Percentiles rank a stretch among this genome's conserved stretches.
phyloP scores from a whole-genome alignment of 768 basidiomycete species.

The Scleroderma bovista region DNA sequence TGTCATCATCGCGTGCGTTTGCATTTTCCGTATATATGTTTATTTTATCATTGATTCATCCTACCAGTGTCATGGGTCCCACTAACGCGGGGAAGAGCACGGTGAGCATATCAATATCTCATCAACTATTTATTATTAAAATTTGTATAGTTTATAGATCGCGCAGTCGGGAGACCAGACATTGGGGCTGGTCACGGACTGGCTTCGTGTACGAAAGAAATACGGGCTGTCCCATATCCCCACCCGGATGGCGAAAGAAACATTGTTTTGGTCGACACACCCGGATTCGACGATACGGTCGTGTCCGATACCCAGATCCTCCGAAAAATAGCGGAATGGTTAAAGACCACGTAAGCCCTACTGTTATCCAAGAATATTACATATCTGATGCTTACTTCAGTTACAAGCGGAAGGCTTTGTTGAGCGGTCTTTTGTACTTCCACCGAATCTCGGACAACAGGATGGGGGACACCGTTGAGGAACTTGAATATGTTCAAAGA shows the following conservation, averaged over 20 bases:
- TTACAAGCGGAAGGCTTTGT: slow-evolving; percentile 18
- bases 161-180: background rate
- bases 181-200: slow-evolving; percentile 6
- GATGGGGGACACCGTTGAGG: too few relatives aligned
- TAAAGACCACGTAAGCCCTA: slow-evolving; percentile 19
- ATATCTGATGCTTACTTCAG: slow-evolving; percentile 7
- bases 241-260: too few relatives aligned
- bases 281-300: slow-evolving; percentile 22
- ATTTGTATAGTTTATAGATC: background rate
- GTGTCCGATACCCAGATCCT: slow-evolving; percentile 20
- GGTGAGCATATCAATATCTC: slow-evolving; percentile 8
- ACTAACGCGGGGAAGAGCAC: slow-evolving; percentile 27
- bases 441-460: slow-evolving; percentile 19
- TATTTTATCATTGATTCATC: too few relatives aligned
- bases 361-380: background rate
- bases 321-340: slow-evolving; percentile 20
- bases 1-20: slow-evolving; percentile 5
- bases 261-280: too few relatives aligned
- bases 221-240: too few relatives aligned
- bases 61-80: slow-evolving; percentile 23
- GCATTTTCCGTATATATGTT: background rate
- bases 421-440: slow-evolving; percentile 31
- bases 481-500: too few relatives aligned
- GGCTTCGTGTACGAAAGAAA: slow-evolving; percentile 16
- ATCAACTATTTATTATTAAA: too few relatives aligned